These are phyloP conservation scores for Citrus inodora DNA, from an alignment of 345 rosid genomes.

Conservation along the genomic window DNA sequence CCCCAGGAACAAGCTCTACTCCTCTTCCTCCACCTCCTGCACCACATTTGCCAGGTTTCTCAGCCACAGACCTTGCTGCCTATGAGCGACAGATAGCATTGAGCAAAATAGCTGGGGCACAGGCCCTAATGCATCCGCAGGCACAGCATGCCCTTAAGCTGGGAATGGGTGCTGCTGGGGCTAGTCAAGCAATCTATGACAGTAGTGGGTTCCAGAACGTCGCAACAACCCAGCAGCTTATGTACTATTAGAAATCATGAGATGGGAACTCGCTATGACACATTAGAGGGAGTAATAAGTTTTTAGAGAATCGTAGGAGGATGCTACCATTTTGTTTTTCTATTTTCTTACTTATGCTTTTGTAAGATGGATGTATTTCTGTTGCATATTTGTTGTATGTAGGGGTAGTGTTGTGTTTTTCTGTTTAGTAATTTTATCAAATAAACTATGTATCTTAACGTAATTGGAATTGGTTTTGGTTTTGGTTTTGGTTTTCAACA, in stretches of 20 bases:
- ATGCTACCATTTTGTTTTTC: neutral
- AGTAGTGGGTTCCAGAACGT: constrained; percentile 68
- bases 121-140: constrained; percentile 75
- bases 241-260: constrained; percentile 65
- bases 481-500: too few species aligned
- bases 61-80: constrained; percentile 53
- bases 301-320: neutral
- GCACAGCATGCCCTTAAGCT: constrained; percentile 76
- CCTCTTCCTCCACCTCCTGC: constrained; percentile 84
- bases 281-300: constrained; percentile 17
- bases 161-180: constrained; percentile 67
- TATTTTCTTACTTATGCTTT: neutral
- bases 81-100: constrained; percentile 68
- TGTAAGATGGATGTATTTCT: neutral
- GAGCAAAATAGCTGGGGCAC: constrained; percentile 64
- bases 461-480: too few species aligned
- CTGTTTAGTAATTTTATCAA: too few species aligned
- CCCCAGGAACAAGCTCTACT: constrained; percentile 69
- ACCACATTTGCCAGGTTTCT: constrained; percentile 46
- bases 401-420: neutral
- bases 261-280: neutral
- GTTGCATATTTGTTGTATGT: neutral
- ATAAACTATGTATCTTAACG: neutral
- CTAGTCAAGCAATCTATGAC: constrained; percentile 73
- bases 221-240: constrained; percentile 76